phyloP scores from a whole-genome alignment of 805 yeast genomes.

The Isabelozyma heimii region DNA sequence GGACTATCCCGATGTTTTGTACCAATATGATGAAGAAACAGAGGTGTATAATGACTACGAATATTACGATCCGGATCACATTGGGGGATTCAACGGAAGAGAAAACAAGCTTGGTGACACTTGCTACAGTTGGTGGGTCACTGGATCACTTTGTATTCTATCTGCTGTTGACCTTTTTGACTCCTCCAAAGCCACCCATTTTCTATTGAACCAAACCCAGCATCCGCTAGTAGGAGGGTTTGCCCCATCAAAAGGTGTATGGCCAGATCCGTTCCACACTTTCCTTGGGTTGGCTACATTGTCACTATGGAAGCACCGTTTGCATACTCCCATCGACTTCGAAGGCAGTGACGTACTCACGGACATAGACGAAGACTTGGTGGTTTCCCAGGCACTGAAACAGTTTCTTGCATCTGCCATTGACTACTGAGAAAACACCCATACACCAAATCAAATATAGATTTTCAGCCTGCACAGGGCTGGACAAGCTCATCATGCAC shows the following conservation, averaged over 20 bases:
- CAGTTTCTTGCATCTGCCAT: conserved; percentile 2
- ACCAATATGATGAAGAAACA: conserved; percentile 20
- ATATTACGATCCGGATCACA: conserved; percentile 45
- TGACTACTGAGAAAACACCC: background rate
- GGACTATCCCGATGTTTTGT: conserved; percentile 24
- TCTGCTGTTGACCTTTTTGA: conserved; percentile 32
- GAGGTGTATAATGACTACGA: conserved; percentile 24
- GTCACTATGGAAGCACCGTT: conserved; percentile 12
- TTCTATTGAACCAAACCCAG: conserved; percentile 56
- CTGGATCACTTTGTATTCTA: conserved; percentile 55
- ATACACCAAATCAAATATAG: background rate
- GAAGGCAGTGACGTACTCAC: conserved; percentile 8
- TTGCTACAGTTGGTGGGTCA: conserved; percentile 84
- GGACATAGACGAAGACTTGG: conserved; percentile 24
- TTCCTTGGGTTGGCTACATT: conserved; percentile 53
- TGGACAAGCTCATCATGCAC: background rate
- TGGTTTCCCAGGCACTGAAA: conserved; percentile 17
- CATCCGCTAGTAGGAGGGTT: conserved; percentile 73
- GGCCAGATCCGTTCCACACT: conserved; percentile 71
- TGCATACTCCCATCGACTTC: conserved; percentile 1
- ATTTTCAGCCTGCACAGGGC: background rate
- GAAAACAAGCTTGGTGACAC: conserved; percentile 83
- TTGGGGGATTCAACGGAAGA: conserved; percentile 85
- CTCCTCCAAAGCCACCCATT: conserved; percentile 31
- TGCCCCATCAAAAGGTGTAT: conserved; percentile 58